Evolutionary conservation across 495 filamentous ascomycete species (phyloP).

Genomic region (Penicillium argentinense): DNA sequence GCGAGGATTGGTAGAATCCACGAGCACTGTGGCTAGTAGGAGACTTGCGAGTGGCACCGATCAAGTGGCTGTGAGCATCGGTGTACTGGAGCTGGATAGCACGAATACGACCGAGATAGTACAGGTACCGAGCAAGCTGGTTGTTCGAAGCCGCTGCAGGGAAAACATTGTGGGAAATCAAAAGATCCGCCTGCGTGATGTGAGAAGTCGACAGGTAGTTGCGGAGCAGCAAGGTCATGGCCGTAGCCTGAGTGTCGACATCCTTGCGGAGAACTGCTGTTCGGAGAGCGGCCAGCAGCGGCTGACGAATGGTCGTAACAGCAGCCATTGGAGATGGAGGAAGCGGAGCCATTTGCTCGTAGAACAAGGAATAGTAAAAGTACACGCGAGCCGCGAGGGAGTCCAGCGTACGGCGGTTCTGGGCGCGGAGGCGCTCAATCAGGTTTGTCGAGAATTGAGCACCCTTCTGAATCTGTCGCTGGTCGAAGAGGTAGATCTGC

Average conservation of each 20-base stretch:
- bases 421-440: constrained; percentile 76
- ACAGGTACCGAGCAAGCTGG: constrained; percentile 93
- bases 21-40: constrained; percentile 84
- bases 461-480: constrained; percentile 72
- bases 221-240: constrained; percentile 90
- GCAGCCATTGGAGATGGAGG: constrained; percentile 84
- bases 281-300: constrained; percentile 82
- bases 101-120: constrained; percentile 93
- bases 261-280: constrained; percentile 95
- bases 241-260: constrained; percentile 90
- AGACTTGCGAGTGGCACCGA: constrained; percentile 89
- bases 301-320: constrained; percentile 80
- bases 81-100: constrained; percentile 96
- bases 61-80: constrained; percentile 92
- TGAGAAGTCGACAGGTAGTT: constrained; percentile 96
- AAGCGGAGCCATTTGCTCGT: constrained; percentile 80
- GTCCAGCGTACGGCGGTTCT: constrained; percentile 93
- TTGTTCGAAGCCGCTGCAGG: constrained; percentile 92
- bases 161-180: constrained; percentile 93
- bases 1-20: constrained; percentile 93
- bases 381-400: constrained; percentile 92
- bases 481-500: constrained; percentile 87
- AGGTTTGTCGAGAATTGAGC: constrained; percentile 79
- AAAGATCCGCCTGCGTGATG: constrained; percentile 92
- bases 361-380: constrained; percentile 95